Base-by-base conservation (phyloP, 2,329 filamentous ascomycete genomes). In the Aspergillus sp. region DNA sequence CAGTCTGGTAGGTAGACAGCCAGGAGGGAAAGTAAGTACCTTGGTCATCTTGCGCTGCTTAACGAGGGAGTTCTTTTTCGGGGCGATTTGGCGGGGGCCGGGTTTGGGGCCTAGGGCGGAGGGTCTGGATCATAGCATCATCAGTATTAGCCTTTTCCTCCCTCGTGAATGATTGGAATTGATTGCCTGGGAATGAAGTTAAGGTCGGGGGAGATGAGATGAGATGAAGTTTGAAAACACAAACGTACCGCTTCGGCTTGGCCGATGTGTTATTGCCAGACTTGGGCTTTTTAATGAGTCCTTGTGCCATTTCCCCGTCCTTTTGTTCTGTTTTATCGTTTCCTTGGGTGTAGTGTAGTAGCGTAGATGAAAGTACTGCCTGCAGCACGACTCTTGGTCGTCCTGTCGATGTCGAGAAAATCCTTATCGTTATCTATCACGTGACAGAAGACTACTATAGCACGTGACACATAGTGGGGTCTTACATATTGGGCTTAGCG, bases 21-120 rank as follows among this genome's bases (percentile, higher is more conserved):
- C 8, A 32, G 30, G 30, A 32, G 8, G 29, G 35, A n/a, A 7
- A 19, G 26, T 6, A 50, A 54, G 28, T 53, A 79, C 77, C 72
- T 82, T 85, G 44, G 77, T 80, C 62, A 85, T 73, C 58, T 81
- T 80, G 53, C 79, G 71, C 60, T 81, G 75, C 60, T 76, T 74
- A 35, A 83, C 73, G 44, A 86, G 67, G 2, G 69, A 70, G 5
- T 74, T 65, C 52, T 84, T 86, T 66, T 84, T 84, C 3, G 83
- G 83, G 44, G 82, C 81, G 57, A 86, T 82, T 43, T 78, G 73
- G 42, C 80, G 74, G 10, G 74, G 69, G 43, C 83, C 83, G 51
- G 76, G 78, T 59, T 78, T 79, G 5, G 76, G 77, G 8, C 73
- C 72, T 33, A 72, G 63, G 5, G 63, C 58, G 32, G 53, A 36